These are phyloP conservation scores for Coffea eugenioides DNA, from an alignment of 257 asterid species.

Conservation along the genomic window DNA sequence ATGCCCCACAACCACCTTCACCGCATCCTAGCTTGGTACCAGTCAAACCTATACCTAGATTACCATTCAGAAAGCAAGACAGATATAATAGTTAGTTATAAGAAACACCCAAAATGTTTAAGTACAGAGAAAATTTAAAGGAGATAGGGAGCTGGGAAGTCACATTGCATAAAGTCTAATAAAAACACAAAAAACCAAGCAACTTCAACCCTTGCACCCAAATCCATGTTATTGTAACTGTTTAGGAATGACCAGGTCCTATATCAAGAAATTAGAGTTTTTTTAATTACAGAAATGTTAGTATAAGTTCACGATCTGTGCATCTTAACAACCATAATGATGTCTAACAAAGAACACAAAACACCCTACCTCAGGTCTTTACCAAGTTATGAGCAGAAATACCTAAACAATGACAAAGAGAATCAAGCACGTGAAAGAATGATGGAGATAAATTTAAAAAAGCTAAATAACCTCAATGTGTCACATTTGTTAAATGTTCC, in stretches of 20 bases:
- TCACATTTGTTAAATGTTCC: background rate
- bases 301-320: background rate
- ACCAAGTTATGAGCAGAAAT: background rate
- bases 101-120: background rate
- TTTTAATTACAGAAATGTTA: background rate
- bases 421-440: background rate
- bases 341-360: background rate
- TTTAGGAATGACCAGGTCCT: background rate
- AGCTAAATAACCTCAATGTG: background rate
- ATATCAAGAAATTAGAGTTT: background rate
- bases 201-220: background rate
- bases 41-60: constrained; percentile 73
- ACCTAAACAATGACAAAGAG: background rate
- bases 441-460: too few relatives aligned
- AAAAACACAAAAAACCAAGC: background rate
- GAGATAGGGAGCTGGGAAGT: background rate
- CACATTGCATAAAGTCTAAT: background rate
- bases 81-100: constrained; percentile 5
- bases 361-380: background rate
- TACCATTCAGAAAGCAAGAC: constrained; percentile 24
- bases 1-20: constrained; percentile 99
- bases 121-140: constrained; percentile 2
- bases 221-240: background rate
- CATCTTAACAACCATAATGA: background rate
- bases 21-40: constrained; percentile 99